Evolutionary conservation across 225 moss, liverwort and hornwort genomes (phyloP).

Genomic region (Pseudoscleropodium purum): DNA sequence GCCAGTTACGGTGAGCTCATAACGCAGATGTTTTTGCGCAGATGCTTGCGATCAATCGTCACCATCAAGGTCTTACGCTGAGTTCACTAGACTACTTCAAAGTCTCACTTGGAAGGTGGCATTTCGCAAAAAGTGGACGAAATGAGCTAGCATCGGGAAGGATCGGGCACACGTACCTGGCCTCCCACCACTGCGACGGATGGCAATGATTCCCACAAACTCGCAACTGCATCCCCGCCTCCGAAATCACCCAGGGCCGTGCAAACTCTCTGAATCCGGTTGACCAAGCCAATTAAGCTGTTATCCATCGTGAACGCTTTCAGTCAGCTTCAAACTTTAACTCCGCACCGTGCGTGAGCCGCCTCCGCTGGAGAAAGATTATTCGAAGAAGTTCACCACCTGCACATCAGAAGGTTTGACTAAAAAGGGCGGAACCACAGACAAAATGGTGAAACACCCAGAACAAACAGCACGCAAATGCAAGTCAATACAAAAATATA

Average conservation of each 20-base stretch:
- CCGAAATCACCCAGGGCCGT: constrained; percentile 90
- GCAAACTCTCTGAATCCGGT: constrained; percentile 90
- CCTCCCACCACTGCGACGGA: constrained; percentile 90
- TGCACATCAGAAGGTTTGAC: background rate
- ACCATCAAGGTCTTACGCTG: background rate
- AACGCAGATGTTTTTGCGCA: background rate
- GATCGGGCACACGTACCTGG: constrained; percentile 34
- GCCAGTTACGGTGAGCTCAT: background rate
- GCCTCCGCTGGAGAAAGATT: background rate
- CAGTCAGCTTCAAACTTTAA: background rate
- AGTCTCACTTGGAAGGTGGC: background rate
- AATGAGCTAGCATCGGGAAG: background rate
- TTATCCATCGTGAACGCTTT: constrained; percentile 56
- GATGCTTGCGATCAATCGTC: background rate
- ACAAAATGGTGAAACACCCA: background rate
- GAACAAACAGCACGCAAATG: background rate
- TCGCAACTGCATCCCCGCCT: constrained; percentile 78
- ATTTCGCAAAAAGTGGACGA: background rate
- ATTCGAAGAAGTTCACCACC: background rate
- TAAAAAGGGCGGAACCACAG: background rate
- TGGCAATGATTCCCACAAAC: constrained; percentile 91
- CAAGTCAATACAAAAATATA: background rate
- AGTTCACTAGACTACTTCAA: background rate
- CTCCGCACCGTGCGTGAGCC: background rate
- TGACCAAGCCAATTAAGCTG: constrained; percentile 86